Evolutionary conservation across 495 filamentous ascomycete genomes (phyloP).

Genomic region (Cercophora samala): DNA sequence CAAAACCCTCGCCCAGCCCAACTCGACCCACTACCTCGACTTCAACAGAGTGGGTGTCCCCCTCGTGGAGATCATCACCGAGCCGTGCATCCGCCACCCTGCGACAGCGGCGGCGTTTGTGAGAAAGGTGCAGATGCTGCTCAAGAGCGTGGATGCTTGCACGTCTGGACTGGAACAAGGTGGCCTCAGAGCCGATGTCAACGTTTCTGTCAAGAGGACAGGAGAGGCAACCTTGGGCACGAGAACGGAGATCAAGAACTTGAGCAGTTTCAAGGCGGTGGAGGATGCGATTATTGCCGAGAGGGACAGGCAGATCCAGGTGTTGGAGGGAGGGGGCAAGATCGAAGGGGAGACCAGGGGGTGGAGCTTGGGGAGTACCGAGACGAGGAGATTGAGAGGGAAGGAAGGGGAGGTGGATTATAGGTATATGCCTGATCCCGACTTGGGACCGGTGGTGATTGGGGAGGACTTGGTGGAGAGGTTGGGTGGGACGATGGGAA

Average conservation of each 20-base stretch:
- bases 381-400: slow-evolving; percentile 74
- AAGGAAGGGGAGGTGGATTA: slow-evolving; percentile 99
- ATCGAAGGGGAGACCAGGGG: slow-evolving; percentile 89
- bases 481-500: slow-evolving; percentile 58
- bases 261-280: slow-evolving; percentile 90
- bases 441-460: slow-evolving; percentile 77
- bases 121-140: slow-evolving; percentile 78
- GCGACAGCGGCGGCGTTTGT: slow-evolving; percentile 83
- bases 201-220: slow-evolving; percentile 73
- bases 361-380: slow-evolving; percentile 78
- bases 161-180: slow-evolving; percentile 90
- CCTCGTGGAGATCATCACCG: slow-evolving; percentile 91
- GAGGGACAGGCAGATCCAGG: slow-evolving; percentile 76
- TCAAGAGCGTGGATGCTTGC: slow-evolving; percentile 78
- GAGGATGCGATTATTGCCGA: slow-evolving; percentile 92
- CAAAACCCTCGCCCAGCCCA: slow-evolving; percentile 78
- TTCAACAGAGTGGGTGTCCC: slow-evolving; percentile 92
- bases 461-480: slow-evolving; percentile 63
- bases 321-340: slow-evolving; percentile 73
- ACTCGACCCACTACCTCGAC: slow-evolving; percentile 73
- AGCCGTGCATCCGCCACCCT: slow-evolving; percentile 78
- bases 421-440: slow-evolving; percentile 96
- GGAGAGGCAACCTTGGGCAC: slow-evolving; percentile 62
- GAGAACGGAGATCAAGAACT: slow-evolving; percentile 95
- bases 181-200: slow-evolving; percentile 89